These are phyloP conservation scores for Candida alai DNA, from an alignment of 805 yeast species.

Conservation along the genomic window DNA sequence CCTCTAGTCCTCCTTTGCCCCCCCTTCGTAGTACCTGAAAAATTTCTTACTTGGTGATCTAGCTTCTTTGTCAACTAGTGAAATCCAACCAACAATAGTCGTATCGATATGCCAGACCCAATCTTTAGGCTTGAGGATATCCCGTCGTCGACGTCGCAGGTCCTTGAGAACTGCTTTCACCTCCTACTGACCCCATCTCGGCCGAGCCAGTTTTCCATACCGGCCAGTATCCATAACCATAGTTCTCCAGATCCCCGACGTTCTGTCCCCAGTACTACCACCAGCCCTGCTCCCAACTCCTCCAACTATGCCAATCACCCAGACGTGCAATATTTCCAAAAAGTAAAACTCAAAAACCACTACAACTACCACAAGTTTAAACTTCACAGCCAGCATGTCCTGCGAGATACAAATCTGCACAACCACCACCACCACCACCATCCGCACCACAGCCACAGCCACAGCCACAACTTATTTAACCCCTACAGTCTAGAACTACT, in stretches of 20 bases:
- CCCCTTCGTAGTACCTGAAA: too few relatives aligned
- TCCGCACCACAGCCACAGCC: too few relatives aligned
- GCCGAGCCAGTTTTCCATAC: too few relatives aligned
- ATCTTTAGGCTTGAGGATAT: conserved; percentile 13
- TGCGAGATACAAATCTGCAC: too few relatives aligned
- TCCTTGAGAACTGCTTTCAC: conserved; percentile 23
- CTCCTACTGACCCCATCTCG: conserved; percentile 13
- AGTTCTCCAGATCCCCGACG: conserved; percentile 14
- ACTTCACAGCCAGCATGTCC: conserved; percentile 5
- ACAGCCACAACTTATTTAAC: conserved; percentile 20
- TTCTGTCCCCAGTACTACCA: conserved; percentile 11
- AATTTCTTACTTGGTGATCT: too few relatives aligned
- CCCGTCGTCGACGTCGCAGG: conserved; percentile 17
- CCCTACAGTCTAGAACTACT: conserved; percentile 37
- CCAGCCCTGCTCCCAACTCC: conserved; percentile 4
- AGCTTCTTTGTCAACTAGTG: too few relatives aligned
- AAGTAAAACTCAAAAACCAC: conserved; percentile 33
- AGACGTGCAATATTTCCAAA: conserved; percentile 36
- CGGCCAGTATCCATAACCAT: too few relatives aligned
- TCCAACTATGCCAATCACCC: conserved; percentile 29
- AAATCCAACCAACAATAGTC: too few relatives aligned
- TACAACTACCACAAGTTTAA: conserved; percentile 34
- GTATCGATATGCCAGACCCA: too few relatives aligned
- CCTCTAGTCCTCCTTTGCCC: too few relatives aligned
- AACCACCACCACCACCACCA: too few relatives aligned